Base-by-base conservation (phyloP, 768 basidiomycete species). In the Aureoboletus auriporus region DNA sequence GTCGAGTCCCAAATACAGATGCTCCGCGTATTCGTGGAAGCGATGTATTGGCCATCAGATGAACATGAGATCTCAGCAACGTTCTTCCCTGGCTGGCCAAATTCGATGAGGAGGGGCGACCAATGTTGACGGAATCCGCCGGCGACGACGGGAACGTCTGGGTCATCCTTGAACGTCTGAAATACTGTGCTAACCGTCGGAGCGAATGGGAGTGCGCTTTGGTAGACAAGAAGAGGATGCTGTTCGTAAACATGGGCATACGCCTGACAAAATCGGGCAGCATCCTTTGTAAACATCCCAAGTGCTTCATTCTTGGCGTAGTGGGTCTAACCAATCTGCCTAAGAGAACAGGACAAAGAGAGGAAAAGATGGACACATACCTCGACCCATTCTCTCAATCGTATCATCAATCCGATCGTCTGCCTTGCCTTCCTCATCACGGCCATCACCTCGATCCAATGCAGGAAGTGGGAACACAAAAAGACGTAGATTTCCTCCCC, bases 371-470 rank as follows among this genome's bases (percentile, higher is more conserved):
- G 17, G 8, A 23, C 7, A 50, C 62, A 41, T 33, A 66, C 66
- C 30, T 53, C 45, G 26, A 62, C 12, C 64, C 64, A 66, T 42
- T 55, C 64, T 44, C 57, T 58, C 31, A 66, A 37, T 12, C 49
- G 58, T 39, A 57, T 49, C 52, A 64, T 58, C 8, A 54, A 42
- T 17, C 60, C 57, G 10, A 64, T 68, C 14, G 66, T 68, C 43
- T 64, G 64, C 42, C 66, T 66, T 28, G 66, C 58, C 40, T 52
- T 66, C 46, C 34, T 60, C 47, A 70, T 52, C 37, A 60, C 20
- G n/a, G 59, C 45, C 67, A 68, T 67, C 26, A 48, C 55, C 39
- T 68, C 68, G 37, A 70, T 58, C 67, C 67, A 68, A 44, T 70
- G 66, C 9, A 68, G 42, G 4, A 70, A 60, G 34, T 68, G 62